Percentiles rank a stretch among this genome's conserved stretches.
Evolutionary conservation across 768 basidiomycete genomes (phyloP).

Genomic region (Collybia nuda): DNA sequence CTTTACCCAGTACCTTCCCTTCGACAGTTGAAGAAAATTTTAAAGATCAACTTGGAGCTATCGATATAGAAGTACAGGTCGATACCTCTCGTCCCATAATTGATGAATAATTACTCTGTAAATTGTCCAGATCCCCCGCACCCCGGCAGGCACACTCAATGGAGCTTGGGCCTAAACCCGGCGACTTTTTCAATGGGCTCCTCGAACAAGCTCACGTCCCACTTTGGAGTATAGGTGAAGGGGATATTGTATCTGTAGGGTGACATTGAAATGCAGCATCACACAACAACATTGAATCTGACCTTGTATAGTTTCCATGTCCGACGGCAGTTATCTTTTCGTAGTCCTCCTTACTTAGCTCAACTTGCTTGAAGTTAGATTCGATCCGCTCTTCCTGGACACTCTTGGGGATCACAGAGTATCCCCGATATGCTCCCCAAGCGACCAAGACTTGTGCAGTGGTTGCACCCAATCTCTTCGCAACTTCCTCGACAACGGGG

Average conservation of each 20-base stretch:
- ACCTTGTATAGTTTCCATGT: constrained; percentile 43
- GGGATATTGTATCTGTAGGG: constrained; percentile 63
- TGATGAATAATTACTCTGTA: background rate
- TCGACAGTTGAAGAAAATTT: too few relatives aligned
- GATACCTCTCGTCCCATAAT: too few relatives aligned
- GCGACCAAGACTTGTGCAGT: constrained; percentile 83
- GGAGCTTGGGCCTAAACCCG: constrained; percentile 31
- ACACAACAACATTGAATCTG: background rate
- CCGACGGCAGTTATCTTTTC: constrained; percentile 56
- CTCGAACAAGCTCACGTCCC: constrained; percentile 74
- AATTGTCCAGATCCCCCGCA: background rate
- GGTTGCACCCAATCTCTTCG: constrained; percentile 59
- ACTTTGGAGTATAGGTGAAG: constrained; percentile 50
- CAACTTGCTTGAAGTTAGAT: constrained; percentile 78
- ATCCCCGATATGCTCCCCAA: constrained; percentile 75
- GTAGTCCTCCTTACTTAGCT: constrained; percentile 65
- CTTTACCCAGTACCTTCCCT: too few relatives aligned
- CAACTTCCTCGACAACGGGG: constrained; percentile 58
- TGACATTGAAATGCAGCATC: background rate
- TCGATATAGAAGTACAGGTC: too few relatives aligned
- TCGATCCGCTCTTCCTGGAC: constrained; percentile 69
- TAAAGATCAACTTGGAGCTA: too few relatives aligned
- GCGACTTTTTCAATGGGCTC: constrained; percentile 56
- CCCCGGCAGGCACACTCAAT: constrained; percentile 1
- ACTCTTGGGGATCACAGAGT: constrained; percentile 84